phyloP scores from a whole-genome alignment of 108 stramenopile genomes.

The Parmales sp. region DNA sequence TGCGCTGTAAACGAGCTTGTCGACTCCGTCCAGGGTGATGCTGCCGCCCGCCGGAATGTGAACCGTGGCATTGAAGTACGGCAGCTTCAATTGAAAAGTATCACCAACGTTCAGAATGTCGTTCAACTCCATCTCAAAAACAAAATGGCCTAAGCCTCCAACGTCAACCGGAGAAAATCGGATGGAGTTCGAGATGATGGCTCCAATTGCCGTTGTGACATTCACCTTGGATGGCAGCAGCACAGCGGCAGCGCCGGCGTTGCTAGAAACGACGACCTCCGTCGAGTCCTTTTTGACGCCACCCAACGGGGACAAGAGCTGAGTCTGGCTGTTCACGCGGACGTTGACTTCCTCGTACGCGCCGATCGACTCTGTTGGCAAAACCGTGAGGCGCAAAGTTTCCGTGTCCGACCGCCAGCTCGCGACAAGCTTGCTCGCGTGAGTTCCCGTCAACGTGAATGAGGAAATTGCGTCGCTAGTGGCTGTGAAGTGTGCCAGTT shows the following conservation, averaged over 20 bases:
- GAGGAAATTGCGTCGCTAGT: no score
- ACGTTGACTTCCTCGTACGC: no score
- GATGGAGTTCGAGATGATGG: background rate
- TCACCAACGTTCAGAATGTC: background rate
- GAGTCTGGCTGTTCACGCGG: background rate
- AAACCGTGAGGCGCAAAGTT: background rate
- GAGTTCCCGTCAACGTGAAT: no score
- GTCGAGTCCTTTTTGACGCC: background rate
- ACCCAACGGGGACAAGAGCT: background rate
- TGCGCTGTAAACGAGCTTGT: background rate
- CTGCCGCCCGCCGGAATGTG: background rate
- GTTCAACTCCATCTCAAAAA: background rate
- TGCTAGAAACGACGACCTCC: background rate
- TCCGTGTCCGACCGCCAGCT: background rate
- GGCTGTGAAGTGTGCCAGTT: no score
- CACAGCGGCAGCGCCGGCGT: background rate
- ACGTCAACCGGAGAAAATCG: background rate
- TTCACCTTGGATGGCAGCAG: background rate
- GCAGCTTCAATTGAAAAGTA: background rate
- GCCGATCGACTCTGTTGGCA: no score
- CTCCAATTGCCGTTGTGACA: background rate
- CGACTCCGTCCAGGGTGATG: background rate
- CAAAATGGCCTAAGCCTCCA: background rate
- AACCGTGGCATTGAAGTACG: background rate
- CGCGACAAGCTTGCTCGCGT: background rate